phyloP scores from a whole-genome alignment of 169 alveolate species.

The Babesia ovata region DNA sequence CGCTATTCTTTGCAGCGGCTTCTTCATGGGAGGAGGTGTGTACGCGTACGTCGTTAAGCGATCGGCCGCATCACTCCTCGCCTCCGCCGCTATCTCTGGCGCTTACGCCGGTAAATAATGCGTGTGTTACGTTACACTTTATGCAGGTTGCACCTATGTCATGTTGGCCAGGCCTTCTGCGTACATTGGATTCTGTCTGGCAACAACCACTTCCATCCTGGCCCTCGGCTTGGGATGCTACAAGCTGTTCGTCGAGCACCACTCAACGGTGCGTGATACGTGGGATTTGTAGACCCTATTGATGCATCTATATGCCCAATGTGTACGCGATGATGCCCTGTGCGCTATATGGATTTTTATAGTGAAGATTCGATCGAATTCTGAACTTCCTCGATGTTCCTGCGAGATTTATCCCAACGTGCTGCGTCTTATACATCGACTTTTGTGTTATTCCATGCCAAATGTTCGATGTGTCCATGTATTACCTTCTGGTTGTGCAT shows the following conservation, averaged over 20 bases:
- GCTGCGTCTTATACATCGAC: background rate
- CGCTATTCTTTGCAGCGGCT: conserved; percentile 27
- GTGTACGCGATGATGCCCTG: no score
- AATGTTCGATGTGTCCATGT: background rate
- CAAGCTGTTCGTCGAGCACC: conserved; percentile 5
- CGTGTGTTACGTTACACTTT: background rate
- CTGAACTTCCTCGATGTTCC: background rate
- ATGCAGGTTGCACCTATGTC: conserved; percentile 10
- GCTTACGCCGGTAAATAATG: conserved; percentile 6
- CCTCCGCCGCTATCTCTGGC: conserved; percentile 18
- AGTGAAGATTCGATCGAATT: background rate
- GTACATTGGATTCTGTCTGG: conserved; percentile 19
- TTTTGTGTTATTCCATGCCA: background rate
- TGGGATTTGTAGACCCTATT: background rate
- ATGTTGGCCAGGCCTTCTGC: conserved; percentile 4
- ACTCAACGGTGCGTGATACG: conserved; percentile 2
- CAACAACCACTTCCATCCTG: conserved; percentile 9
- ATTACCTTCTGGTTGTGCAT: background rate
- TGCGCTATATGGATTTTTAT: background rate
- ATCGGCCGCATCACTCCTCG: conserved; percentile 11
- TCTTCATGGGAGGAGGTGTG: conserved; percentile 41
- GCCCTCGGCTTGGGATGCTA: conserved; percentile 23
- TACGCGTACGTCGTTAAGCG: conserved; percentile 22
- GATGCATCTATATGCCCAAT: no score
- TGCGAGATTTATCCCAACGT: background rate